These are phyloP conservation scores for Ophiorrhiza pumila DNA, from an alignment of 257 asterid genomes.

Conservation along the genomic window DNA sequence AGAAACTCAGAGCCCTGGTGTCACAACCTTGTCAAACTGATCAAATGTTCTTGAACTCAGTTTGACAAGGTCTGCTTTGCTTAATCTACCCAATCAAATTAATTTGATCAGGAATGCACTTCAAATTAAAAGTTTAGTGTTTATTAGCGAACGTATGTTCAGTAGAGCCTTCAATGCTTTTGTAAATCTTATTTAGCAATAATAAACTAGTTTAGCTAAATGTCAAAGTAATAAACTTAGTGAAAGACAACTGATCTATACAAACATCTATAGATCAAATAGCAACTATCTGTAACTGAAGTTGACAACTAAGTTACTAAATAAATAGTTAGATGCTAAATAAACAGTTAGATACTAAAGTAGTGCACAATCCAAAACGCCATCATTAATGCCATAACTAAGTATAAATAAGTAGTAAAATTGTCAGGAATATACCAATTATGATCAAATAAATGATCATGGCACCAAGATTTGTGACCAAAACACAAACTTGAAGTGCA, in stretches of 20 bases:
- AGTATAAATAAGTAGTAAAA: not conserved
- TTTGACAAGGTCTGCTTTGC: not conserved
- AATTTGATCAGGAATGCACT: not conserved
- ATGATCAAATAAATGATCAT: conserved; percentile 85
- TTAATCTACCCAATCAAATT: not conserved
- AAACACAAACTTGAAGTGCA: conserved; percentile 80
- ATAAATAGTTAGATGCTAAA: no score
- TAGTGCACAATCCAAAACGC: not conserved
- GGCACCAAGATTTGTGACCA: conserved; percentile 89
- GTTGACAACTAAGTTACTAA: not conserved
- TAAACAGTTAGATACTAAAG: no score
- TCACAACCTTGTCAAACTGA: not conserved
- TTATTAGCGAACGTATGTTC: not conserved
- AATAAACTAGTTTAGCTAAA: not conserved
- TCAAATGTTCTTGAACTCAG: not conserved
- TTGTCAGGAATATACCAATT: conserved; percentile 46
- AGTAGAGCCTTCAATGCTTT: no score
- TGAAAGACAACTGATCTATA: not conserved
- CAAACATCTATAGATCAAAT: not conserved
- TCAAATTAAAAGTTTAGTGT: not conserved
- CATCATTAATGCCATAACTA: not conserved
- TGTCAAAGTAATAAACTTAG: not conserved
- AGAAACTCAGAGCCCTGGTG: not conserved
- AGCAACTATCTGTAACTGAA: not conserved
- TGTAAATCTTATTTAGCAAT: not conserved